Evolutionary conservation across 202 grass and related monocot species (phyloP).

Genomic region (Cymbopogon flexuosus): DNA sequence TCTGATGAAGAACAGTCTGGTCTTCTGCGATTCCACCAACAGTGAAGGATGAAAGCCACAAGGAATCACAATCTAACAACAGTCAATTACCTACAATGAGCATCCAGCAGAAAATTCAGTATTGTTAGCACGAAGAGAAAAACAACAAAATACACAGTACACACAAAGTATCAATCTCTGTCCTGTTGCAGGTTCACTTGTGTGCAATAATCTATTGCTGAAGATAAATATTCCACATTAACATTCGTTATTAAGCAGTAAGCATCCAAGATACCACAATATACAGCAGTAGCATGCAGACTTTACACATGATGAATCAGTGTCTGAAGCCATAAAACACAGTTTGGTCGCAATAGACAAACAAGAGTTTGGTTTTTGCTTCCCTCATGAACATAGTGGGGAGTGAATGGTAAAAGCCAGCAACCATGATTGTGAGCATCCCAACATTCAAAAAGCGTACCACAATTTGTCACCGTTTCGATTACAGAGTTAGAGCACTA

Average conservation of each 20-base stretch:
- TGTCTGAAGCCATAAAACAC: neutral
- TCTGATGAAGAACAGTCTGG: neutral
- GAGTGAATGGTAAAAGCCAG: neutral
- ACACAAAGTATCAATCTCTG: neutral
- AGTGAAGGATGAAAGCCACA: conserved; percentile 6
- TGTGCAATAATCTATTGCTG: neutral
- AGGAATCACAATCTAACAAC: conserved; percentile 19
- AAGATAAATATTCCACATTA: neutral
- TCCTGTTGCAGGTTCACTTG: neutral
- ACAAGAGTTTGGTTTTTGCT: neutral
- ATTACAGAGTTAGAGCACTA: neutral
- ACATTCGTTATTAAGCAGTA: neutral
- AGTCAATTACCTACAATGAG: conserved; percentile 26
- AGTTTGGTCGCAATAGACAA: neutral
- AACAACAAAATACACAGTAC: neutral
- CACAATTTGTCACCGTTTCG: neutral
- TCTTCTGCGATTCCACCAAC: neutral
- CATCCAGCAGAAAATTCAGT: conserved; percentile 1
- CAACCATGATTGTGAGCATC: neutral
- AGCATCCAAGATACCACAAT: neutral
- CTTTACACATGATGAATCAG: neutral
- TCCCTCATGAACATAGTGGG: neutral
- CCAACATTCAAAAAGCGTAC: neutral
- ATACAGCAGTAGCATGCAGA: neutral
- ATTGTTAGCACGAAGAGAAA: conserved; percentile 6